phyloP scores from a whole-genome alignment of 768 basidiomycete genomes.

The Hypholoma sublateritium region DNA sequence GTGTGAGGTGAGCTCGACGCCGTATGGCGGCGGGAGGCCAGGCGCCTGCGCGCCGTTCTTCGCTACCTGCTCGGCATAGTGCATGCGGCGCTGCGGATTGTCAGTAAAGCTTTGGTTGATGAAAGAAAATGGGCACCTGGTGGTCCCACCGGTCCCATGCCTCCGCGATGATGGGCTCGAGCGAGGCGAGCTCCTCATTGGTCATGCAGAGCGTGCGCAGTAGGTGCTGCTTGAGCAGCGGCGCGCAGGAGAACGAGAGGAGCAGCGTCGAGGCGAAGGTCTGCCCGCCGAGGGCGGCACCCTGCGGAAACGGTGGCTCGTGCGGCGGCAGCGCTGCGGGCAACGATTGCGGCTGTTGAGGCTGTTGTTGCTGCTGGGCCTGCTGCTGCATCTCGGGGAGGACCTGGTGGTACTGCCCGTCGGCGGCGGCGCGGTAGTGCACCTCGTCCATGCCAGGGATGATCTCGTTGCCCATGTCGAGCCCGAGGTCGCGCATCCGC shows the following conservation, averaged over 20 bases:
- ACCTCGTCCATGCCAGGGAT: slow-evolving; percentile 64
- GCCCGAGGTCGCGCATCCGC: slow-evolving; percentile 79
- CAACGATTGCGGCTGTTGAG: slow-evolving; percentile 28
- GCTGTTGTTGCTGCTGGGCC: slow-evolving; percentile 31
- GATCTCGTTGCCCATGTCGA: slow-evolving; percentile 80
- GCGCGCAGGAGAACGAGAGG: slow-evolving; percentile 74
- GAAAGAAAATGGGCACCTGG: slow-evolving; percentile 46
- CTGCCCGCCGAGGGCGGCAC: slow-evolving; percentile 60
- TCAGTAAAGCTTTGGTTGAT: slow-evolving; percentile 2
- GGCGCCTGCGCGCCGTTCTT: slow-evolving; percentile 30
- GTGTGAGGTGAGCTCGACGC: slow-evolving; percentile 27
- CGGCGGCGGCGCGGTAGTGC: slow-evolving; percentile 57
- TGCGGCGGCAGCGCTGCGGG: slow-evolving; percentile 35
- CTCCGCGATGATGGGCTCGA: slow-evolving; percentile 79
- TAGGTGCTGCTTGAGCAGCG: slow-evolving; percentile 72
- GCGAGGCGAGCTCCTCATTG: slow-evolving; percentile 73
- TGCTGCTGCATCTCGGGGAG: slow-evolving; percentile 35
- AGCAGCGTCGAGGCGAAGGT: slow-evolving; percentile 79
- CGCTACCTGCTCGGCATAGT: slow-evolving; percentile 40
- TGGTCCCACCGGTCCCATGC: slow-evolving; percentile 89
- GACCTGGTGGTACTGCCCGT: slow-evolving; percentile 45
- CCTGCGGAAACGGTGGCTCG: slow-evolving; percentile 67
- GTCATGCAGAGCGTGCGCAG: slow-evolving; percentile 73
- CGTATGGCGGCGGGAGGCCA: slow-evolving; percentile 28
- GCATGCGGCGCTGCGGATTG: slow-evolving; percentile 35